Percentiles rank a stretch among this genome's conserved stretches.
phyloP scores from a whole-genome alignment of 768 basidiomycete species.

The Dictyophora rubrovolvata region DNA sequence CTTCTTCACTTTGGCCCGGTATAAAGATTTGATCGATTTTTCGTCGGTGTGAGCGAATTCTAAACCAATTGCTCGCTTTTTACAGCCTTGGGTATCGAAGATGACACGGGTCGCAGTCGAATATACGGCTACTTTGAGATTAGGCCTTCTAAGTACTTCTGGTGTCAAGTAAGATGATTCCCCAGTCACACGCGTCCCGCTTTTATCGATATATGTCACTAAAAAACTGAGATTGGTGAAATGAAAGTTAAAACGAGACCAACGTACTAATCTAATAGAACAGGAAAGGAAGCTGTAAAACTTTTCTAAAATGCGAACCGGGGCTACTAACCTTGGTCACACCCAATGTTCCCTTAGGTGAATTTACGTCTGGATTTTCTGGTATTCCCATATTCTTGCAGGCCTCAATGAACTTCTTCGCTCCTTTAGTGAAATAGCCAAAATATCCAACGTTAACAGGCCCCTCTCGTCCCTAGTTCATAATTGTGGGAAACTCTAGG shows the following conservation, averaged over 20 bases:
- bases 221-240: background rate
- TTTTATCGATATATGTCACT: constrained; percentile 61
- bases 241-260: background rate
- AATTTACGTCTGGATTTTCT: constrained; percentile 46
- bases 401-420: constrained; percentile 44
- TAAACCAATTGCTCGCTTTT: constrained; percentile 44
- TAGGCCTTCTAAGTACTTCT: constrained; percentile 52
- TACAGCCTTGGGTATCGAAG: constrained; percentile 32
- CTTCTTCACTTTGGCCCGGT: constrained; percentile 38
- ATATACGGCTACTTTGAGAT: constrained; percentile 49
- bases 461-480: background rate
- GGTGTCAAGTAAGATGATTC: constrained; percentile 60
- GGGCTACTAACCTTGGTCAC: constrained; percentile 41
- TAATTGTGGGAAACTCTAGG: background rate
- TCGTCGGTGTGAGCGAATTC: constrained; percentile 38
- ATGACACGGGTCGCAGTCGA: constrained; percentile 46
- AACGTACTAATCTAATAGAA: constrained; percentile 21
- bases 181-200: constrained; percentile 45
- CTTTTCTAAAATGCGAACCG: no score
- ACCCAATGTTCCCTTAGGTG: constrained; percentile 48
- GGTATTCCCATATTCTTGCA: constrained; percentile 43
- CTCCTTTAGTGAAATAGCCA: constrained; percentile 33
- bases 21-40: constrained; percentile 24
- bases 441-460: constrained; percentile 38
- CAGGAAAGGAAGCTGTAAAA: background rate